Evolutionary conservation across 2,329 filamentous ascomycete genomes (phyloP).

Genomic region (Aspergillus aculeatus): DNA sequence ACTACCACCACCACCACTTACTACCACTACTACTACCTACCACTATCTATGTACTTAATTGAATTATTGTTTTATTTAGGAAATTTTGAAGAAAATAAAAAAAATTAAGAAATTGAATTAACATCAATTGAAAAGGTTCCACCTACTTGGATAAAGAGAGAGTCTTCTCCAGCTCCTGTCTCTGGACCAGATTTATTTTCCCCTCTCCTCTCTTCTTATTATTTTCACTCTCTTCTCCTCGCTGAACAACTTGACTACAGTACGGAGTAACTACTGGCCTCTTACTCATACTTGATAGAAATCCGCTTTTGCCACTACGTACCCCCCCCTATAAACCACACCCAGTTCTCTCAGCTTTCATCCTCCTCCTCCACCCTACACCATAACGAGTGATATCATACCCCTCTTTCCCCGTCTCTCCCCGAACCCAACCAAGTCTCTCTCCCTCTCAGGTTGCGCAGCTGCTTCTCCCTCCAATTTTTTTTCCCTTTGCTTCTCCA

Average conservation of each 20-base stretch:
- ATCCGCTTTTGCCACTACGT: not conserved
- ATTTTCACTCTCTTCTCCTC: constrained; percentile 16
- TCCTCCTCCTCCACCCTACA: not conserved
- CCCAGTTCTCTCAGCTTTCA: constrained; percentile 16
- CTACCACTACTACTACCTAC: not conserved
- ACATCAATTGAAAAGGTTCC: constrained; percentile 5
- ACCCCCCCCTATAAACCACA: constrained; percentile 6
- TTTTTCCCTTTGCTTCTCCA: not conserved
- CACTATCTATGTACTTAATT: not conserved
- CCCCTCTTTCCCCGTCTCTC: not conserved
- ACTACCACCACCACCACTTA: not conserved
- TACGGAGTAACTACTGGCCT: not conserved
- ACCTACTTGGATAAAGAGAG: constrained; percentile 29
- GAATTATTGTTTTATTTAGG: not conserved
- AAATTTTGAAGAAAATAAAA: not conserved
- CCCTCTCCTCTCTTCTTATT: constrained; percentile 20
- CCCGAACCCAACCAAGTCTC: not conserved
- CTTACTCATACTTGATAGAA: not conserved
- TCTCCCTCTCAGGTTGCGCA: not conserved
- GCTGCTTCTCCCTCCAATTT: constrained; percentile 4
- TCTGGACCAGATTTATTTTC: not conserved
- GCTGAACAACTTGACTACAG: constrained; percentile 9
- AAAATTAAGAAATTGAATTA: not conserved
- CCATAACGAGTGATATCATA: not conserved
- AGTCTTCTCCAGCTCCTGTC: constrained; percentile 9